Evolutionary conservation across 1,139 yeast genomes (phyloP).

Genomic region (Petasospora rhodanensis): DNA sequence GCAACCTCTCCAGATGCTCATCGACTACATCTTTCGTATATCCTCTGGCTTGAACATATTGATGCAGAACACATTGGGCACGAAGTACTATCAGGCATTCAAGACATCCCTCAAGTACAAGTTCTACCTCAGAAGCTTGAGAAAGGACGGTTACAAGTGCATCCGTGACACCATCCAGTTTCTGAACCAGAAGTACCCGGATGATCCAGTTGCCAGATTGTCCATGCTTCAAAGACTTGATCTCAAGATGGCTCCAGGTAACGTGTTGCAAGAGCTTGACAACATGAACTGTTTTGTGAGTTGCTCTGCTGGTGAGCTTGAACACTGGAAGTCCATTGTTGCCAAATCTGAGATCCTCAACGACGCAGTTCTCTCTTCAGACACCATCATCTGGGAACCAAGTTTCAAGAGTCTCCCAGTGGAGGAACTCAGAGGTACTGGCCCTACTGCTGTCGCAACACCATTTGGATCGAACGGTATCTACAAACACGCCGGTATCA

Average conservation of each 20-base stretch:
- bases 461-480: too few relatives aligned
- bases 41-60: conserved; percentile 18
- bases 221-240: conserved; percentile 16
- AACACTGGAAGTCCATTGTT: conserved; percentile 3
- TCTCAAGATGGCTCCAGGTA: conserved; percentile 13
- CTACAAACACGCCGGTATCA: too few relatives aligned
- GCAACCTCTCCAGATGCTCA: conserved; percentile 3
- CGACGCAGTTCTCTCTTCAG: conserved; percentile 13
- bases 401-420: conserved; percentile 15
- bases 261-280: conserved; percentile 16
- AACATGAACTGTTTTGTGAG: conserved; percentile 15
- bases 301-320: conserved; percentile 9
- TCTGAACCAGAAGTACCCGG: conserved; percentile 16
- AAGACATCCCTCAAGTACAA: conserved; percentile 21
- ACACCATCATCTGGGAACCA: conserved; percentile 19
- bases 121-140: conserved; percentile 19
- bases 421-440: conserved; percentile 1
- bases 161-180: conserved; percentile 21
- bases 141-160: conserved; percentile 23
- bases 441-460: conserved; percentile 1
- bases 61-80: conserved; percentile 21
- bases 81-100: conserved; percentile 20
- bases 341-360: conserved; percentile 6
- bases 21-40: conserved; percentile 7
- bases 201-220: conserved; percentile 15